These are phyloP conservation scores for Saturnispora halmiae DNA, from an alignment of 805 yeast species.

Conservation along the genomic window DNA sequence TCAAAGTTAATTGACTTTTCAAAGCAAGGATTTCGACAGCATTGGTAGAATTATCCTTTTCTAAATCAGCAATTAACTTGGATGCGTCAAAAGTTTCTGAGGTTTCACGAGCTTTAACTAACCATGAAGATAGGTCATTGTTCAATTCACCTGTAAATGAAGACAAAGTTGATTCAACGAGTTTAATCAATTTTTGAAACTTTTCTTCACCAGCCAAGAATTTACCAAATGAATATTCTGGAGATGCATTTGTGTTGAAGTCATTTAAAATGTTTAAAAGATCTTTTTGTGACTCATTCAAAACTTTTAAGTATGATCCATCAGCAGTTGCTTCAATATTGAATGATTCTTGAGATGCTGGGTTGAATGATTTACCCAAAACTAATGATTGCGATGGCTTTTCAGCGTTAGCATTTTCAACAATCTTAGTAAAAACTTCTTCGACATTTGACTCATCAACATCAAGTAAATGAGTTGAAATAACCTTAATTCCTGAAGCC, in stretches of 20 bases:
- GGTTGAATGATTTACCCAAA: conserved; percentile 39
- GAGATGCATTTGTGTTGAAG: conserved; percentile 52
- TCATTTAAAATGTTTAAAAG: conserved; percentile 47
- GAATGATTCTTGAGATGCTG: conserved; percentile 17
- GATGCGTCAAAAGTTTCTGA: conserved; percentile 25
- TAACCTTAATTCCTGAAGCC: conserved; percentile 41
- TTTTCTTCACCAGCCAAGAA: conserved; percentile 51
- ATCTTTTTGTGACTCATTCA: conserved; percentile 43
- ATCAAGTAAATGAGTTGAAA: conserved; percentile 45
- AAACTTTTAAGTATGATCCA: conserved; percentile 65
- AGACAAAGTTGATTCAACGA: conserved; percentile 39
- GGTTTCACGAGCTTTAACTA: conserved; percentile 39
- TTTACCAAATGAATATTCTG: conserved; percentile 83
- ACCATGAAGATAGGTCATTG: conserved; percentile 61
- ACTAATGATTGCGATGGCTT: conserved; percentile 55
- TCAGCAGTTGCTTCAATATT: conserved; percentile 55
- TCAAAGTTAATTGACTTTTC: conserved; percentile 37
- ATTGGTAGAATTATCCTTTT: conserved; percentile 18
- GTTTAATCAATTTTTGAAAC: conserved; percentile 35
- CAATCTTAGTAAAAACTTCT: conserved; percentile 2
- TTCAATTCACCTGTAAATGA: conserved; percentile 41
- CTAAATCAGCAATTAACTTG: conserved; percentile 26
- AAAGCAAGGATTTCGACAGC: conserved; percentile 40
- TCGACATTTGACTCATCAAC: conserved; percentile 34
- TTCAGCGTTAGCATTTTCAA: conserved; percentile 29